Percentiles rank a stretch among this genome's conserved stretches.
These are phyloP conservation scores for Echites panduratus DNA, from an alignment of 257 asterid species.

Conservation along the genomic window DNA sequence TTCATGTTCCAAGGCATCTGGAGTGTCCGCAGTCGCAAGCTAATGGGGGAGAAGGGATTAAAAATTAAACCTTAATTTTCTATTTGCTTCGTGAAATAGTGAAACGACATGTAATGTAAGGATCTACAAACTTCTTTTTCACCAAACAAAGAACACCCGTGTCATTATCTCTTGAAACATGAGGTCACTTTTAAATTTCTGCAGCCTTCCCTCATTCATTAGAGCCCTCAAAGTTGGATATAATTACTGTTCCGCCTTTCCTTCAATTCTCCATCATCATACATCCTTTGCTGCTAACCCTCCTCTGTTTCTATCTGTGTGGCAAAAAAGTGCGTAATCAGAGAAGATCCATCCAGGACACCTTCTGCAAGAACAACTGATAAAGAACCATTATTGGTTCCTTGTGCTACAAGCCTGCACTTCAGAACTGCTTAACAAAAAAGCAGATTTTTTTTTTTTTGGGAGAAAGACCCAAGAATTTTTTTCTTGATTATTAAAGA, in stretches of 20 bases:
- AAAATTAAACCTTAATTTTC: no score
- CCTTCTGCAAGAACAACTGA: slow-evolving; percentile 10
- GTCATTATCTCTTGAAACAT: slow-evolving; percentile 9
- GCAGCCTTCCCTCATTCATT: not conserved
- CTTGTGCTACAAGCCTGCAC: slow-evolving; percentile 47
- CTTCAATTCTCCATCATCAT: slow-evolving; percentile 1
- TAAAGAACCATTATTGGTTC: slow-evolving; percentile 20
- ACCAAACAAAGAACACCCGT: not conserved
- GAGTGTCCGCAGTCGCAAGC: not conserved
- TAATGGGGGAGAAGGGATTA: not conserved
- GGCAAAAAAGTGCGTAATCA: slow-evolving; percentile 6
- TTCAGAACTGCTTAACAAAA: slow-evolving; percentile 42
- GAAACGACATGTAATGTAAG: not conserved
- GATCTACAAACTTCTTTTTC: slow-evolving; percentile 10
- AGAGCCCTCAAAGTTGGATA: slow-evolving; percentile 14
- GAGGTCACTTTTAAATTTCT: slow-evolving; percentile 5
- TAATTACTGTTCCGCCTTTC: slow-evolving; percentile 2
- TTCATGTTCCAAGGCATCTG: not conserved
- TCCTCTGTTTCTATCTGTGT: not conserved
- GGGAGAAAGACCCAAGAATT: slow-evolving; percentile 29
- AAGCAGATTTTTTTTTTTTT: slow-evolving; percentile 28
- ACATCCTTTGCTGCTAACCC: not conserved
- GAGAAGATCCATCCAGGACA: not conserved
- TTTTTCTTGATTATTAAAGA: slow-evolving; percentile 18
- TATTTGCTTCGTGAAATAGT: not conserved